Conservation (phyloP, 192 early-diverging fungal genomes). For the Coemansia sp. region DNA sequence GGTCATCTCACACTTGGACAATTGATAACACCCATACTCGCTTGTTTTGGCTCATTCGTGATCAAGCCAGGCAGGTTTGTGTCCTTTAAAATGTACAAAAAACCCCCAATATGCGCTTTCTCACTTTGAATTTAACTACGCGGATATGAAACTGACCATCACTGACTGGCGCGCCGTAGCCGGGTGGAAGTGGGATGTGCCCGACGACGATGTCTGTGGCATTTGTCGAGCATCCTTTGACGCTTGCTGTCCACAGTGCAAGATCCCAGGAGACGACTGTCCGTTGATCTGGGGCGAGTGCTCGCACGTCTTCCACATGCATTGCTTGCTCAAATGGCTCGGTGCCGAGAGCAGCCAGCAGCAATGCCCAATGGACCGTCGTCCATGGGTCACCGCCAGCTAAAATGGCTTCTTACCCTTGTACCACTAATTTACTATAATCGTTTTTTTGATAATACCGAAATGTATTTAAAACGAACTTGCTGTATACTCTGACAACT, state of each 20-base stretch:
- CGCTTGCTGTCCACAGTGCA: conserved; percentile 82
- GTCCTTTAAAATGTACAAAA: background rate
- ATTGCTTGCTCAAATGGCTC: conserved; percentile 87
- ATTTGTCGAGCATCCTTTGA: conserved; percentile 90
- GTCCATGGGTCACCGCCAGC: conserved; percentile 65
- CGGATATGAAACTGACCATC: conserved; percentile 44
- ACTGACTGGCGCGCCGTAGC: conserved; percentile 76
- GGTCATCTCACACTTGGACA: conserved; percentile 6
- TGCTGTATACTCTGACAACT: background rate
- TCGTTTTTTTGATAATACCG: background rate
- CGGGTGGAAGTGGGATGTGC: conserved; percentile 85
- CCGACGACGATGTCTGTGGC: conserved; percentile 85
- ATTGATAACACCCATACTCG: background rate
- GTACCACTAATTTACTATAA: background rate
- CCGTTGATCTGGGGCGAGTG: conserved; percentile 89
- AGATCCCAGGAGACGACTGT: conserved; percentile 84
- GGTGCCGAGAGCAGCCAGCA: conserved; percentile 67
- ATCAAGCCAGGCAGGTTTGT: background rate
- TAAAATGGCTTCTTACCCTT: background rate
- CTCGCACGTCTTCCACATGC: conserved; percentile 92
- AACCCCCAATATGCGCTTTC: too few species aligned
- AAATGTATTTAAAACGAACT: background rate
- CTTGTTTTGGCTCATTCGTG: background rate
- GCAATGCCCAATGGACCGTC: conserved; percentile 89
- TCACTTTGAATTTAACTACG: background rate